These are phyloP conservation scores for Abrus precatorius DNA, from an alignment of 306 rosid genomes.

Conservation along the genomic window DNA sequence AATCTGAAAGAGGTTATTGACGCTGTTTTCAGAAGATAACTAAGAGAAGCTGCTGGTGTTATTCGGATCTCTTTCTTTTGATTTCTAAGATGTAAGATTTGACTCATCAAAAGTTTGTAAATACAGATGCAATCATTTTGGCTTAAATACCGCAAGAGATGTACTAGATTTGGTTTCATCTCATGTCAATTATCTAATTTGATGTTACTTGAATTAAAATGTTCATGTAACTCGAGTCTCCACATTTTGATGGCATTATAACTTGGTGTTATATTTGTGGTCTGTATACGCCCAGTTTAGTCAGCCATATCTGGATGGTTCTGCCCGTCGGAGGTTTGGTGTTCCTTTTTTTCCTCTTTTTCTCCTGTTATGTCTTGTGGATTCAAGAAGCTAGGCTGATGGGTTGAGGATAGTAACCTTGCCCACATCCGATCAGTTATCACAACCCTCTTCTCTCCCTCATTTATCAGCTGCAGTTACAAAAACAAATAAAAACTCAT, in stretches of 20 bases:
- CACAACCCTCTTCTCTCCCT: slow-evolving; percentile 65
- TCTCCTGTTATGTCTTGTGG: slow-evolving; percentile 38
- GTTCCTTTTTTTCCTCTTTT: slow-evolving; percentile 26
- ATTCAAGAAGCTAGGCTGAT: slow-evolving; percentile 75
- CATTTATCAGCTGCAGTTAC: slow-evolving; percentile 62
- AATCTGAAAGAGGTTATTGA: slow-evolving; percentile 87
- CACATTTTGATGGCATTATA: slow-evolving; percentile 32
- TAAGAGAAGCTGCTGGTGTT: slow-evolving; percentile 42
- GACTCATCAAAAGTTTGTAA: slow-evolving; percentile 18
- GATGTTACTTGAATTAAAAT: slow-evolving; percentile 21
- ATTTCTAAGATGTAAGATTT: slow-evolving; percentile 19
- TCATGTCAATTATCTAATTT: slow-evolving; percentile 13
- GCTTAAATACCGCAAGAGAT: not conserved
- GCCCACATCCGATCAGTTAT: slow-evolving; percentile 88
- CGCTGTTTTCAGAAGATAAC: slow-evolving; percentile 54
- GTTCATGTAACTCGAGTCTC: not conserved
- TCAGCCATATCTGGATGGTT: slow-evolving; percentile 7
- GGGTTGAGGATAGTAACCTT: slow-evolving; percentile 69
- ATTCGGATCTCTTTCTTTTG: slow-evolving; percentile 29
- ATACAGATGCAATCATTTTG: slow-evolving; percentile 19
- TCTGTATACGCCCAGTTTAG: not conserved
- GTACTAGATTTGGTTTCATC: slow-evolving; percentile 8
- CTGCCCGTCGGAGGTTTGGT: slow-evolving; percentile 34
- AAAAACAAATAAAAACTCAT: not conserved
- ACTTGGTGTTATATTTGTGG: not conserved